Percentiles rank a stretch among this genome's conserved stretches.
These are phyloP conservation scores for Blastomyces gilchristii DNA, from an alignment of 2,329 filamentous ascomycete genomes.

Conservation along the genomic window DNA sequence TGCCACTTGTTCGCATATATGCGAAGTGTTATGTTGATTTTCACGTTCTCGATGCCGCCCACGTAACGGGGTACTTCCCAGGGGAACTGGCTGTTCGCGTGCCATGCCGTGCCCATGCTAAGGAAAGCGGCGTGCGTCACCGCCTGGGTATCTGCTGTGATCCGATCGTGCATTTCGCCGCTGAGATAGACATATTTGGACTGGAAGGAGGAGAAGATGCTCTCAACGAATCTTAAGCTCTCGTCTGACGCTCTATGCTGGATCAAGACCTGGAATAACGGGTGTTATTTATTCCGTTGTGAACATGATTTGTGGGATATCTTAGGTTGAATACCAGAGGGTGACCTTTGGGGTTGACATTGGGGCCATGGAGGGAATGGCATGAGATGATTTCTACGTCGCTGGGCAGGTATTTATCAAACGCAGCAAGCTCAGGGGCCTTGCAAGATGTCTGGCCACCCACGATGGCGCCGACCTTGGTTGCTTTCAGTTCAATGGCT, in stretches of 20 bases:
- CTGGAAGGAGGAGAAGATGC: constrained; percentile 68
- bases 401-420: constrained; percentile 73
- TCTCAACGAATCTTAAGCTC: constrained; percentile 67
- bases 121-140: constrained; percentile 96
- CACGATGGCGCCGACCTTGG: constrained; percentile 88
- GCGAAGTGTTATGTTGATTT: constrained; percentile 94
- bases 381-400: constrained; percentile 93
- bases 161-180: constrained; percentile 82
- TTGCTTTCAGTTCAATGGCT: constrained; percentile 50
- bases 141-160: constrained; percentile 95
- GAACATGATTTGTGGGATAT: constrained; percentile 11
- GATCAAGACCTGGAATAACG: constrained; percentile 56
- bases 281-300: constrained; percentile 6
- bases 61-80: constrained; percentile 96
- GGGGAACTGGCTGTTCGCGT: constrained; percentile 86
- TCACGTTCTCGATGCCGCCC: constrained; percentile 96
- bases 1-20: constrained; percentile 99
- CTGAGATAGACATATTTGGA: constrained; percentile 83
- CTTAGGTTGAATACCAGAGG: constrained; percentile 55
- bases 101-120: constrained; percentile 96
- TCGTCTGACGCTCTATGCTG: constrained; percentile 75
- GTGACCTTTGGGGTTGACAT: constrained; percentile 77
- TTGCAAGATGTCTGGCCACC: constrained; percentile 98
- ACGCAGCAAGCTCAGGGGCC: constrained; percentile 86
- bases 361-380: constrained; percentile 91